phyloP scores from a whole-genome alignment of 805 yeast genomes.

The Kodamaea kaohsiungensis region DNA sequence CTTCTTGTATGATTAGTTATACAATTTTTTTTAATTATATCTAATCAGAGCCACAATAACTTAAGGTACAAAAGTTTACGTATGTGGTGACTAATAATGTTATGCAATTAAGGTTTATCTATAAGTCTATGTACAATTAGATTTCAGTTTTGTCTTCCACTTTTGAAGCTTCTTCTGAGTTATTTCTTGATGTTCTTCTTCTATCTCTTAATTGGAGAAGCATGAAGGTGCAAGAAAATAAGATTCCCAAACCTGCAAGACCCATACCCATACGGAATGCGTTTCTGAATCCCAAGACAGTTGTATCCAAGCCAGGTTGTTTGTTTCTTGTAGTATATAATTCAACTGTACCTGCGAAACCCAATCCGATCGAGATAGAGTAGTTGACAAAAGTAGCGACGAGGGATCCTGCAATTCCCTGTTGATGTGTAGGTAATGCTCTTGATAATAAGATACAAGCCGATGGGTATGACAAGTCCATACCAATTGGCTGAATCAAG shows the following conservation, averaged over 20 bases:
- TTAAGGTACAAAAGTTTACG: no score
- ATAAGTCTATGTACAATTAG: neutral
- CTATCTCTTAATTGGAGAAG: conserved; percentile 8
- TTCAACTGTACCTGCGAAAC: conserved; percentile 37
- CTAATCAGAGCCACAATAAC: conserved; percentile 2
- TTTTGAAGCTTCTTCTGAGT: neutral
- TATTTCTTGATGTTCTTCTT: neutral
- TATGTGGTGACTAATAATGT: no score
- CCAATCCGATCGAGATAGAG: conserved; percentile 34
- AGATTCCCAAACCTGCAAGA: conserved; percentile 31
- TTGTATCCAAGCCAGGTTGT: conserved; percentile 17
- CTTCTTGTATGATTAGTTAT: no score
- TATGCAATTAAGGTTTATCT: no score
- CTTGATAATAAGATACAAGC: conserved; percentile 16
- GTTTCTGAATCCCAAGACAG: conserved; percentile 23
- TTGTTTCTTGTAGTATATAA: conserved; percentile 22
- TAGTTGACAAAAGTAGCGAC: conserved; percentile 21
- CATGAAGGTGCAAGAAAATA: conserved; percentile 21
- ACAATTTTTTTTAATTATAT: neutral
- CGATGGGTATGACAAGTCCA: conserved; percentile 23
- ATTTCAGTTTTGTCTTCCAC: neutral
- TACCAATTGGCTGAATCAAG: conserved; percentile 16
- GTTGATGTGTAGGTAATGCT: conserved; percentile 16
- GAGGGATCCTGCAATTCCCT: conserved; percentile 20
- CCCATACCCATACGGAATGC: conserved; percentile 37